Evolutionary conservation across 2,329 filamentous ascomycete species (phyloP).

Genomic region (Claviceps digitariae): DNA sequence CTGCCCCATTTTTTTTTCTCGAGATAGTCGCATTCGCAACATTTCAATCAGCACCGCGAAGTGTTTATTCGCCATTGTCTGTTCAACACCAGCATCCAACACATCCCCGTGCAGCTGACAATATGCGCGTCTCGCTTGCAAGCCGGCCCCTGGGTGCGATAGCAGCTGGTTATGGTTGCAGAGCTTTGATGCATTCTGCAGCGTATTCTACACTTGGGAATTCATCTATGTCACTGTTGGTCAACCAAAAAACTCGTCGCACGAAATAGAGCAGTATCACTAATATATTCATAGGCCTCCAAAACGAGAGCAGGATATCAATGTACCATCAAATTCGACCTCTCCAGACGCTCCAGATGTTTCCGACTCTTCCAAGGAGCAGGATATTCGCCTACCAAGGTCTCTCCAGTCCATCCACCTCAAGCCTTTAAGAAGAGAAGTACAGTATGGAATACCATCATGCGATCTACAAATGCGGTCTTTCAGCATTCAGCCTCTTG

Average conservation of each 20-base stretch:
- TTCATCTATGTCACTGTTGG: neutral
- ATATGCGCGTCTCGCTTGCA: neutral
- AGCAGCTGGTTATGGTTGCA: neutral
- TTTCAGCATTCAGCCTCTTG: conserved; percentile 77
- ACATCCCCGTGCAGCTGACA: neutral
- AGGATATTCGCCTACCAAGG: conserved; percentile 49
- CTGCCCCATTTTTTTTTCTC: neutral
- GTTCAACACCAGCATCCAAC: neutral
- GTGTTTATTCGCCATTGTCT: neutral
- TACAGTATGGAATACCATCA: conserved; percentile 64
- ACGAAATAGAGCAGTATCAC: neutral
- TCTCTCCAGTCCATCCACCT: conserved; percentile 78
- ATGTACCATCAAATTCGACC: neutral
- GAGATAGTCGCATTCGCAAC: neutral
- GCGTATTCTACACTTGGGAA: neutral
- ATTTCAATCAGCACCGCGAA: neutral
- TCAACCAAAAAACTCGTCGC: neutral
- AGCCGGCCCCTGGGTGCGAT: neutral
- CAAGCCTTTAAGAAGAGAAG: conserved; percentile 62
- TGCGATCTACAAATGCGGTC: conserved; percentile 90
- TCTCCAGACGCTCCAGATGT: neutral
- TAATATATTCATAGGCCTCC: neutral
- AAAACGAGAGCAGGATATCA: neutral
- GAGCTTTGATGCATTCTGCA: neutral
- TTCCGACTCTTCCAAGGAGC: neutral